Conservation (phyloP, 768 basidiomycete species). For the Gloeopeniophorella convolvens region DNA sequence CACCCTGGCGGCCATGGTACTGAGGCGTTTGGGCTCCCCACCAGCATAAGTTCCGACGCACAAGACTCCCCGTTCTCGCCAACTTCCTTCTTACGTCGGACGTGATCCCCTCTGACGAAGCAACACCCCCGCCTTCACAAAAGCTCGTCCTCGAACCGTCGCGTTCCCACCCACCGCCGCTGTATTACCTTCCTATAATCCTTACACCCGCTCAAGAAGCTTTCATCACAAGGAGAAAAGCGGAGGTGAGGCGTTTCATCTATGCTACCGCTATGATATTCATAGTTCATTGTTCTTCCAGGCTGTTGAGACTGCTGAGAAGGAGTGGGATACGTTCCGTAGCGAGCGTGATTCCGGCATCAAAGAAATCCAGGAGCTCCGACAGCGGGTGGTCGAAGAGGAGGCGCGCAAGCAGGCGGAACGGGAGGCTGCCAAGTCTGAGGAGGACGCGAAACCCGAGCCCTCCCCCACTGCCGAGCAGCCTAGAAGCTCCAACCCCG, state of each 20-base stretch:
- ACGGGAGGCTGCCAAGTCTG: conserved; percentile 33
- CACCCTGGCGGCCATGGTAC: background rate
- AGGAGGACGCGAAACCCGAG: conserved; percentile 24
- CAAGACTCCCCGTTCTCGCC: conserved; percentile 63
- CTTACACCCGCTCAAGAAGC: conserved; percentile 64
- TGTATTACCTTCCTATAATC: conserved; percentile 70
- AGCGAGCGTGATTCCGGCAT: conserved; percentile 53
- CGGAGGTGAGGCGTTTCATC: conserved; percentile 40
- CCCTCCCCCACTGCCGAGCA: background rate
- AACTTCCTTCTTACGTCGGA: conserved; percentile 77
- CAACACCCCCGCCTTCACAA: conserved; percentile 24
- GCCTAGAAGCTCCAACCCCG: background rate
- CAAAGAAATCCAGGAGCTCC: conserved; percentile 54
- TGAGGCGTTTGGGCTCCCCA: background rate
- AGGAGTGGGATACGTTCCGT: conserved; percentile 61
- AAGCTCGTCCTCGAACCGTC: conserved; percentile 42
- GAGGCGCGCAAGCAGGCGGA: conserved; percentile 43
- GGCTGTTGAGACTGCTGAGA: conserved; percentile 57
- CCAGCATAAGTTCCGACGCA: conserved; percentile 69
- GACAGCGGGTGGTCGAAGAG: conserved; percentile 61
- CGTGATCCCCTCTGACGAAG: conserved; percentile 39
- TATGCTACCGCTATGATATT: background rate
- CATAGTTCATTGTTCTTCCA: conserved; percentile 24
- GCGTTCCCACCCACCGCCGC: conserved; percentile 65
- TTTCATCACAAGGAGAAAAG: conserved; percentile 55